Percentiles rank a stretch among this genome's conserved stretches.
Conservation (phyloP, 352 stramenopile species). For the Phytophthora multivora region DNA sequence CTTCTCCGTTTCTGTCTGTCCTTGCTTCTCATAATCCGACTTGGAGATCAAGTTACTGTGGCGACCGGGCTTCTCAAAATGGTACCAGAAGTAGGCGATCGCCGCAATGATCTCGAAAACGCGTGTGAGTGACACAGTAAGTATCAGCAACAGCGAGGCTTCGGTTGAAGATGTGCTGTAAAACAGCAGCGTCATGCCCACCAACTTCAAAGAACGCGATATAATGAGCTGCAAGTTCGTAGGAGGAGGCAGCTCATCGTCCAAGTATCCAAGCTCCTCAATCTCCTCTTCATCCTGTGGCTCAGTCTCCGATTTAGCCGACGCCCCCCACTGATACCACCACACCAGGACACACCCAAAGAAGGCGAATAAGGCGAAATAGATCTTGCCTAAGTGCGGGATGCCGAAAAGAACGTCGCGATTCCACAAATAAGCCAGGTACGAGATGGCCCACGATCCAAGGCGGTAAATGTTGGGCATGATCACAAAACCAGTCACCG, state of each 20-base stretch:
- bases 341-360: constrained; percentile 77
- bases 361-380: constrained; percentile 81
- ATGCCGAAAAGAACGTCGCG: constrained; percentile 75
- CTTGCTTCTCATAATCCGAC: constrained; percentile 74
- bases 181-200: constrained; percentile 73
- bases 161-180: constrained; percentile 86
- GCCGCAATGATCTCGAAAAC: constrained; percentile 76
- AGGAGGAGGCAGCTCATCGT: constrained; percentile 57
- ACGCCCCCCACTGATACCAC: constrained; percentile 87
- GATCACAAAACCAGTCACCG: constrained; percentile 78
- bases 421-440: constrained; percentile 69
- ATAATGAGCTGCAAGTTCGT: constrained; percentile 75
- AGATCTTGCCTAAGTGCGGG: constrained; percentile 86
- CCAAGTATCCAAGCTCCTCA: constrained; percentile 69
- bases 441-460: constrained; percentile 59
- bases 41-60: constrained; percentile 78
- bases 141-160: constrained; percentile 70
- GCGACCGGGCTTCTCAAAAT: constrained; percentile 70
- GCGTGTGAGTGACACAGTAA: constrained; percentile 69
- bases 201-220: constrained; percentile 56
- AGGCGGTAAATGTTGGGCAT: constrained; percentile 77
- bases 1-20: constrained; percentile 73
- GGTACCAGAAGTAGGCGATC: constrained; percentile 84
- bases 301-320: constrained; percentile 46
- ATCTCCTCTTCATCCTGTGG: constrained; percentile 67